These are phyloP conservation scores for Cichorium intybus DNA, from an alignment of 140 eudicot species.

Conservation along the genomic window DNA sequence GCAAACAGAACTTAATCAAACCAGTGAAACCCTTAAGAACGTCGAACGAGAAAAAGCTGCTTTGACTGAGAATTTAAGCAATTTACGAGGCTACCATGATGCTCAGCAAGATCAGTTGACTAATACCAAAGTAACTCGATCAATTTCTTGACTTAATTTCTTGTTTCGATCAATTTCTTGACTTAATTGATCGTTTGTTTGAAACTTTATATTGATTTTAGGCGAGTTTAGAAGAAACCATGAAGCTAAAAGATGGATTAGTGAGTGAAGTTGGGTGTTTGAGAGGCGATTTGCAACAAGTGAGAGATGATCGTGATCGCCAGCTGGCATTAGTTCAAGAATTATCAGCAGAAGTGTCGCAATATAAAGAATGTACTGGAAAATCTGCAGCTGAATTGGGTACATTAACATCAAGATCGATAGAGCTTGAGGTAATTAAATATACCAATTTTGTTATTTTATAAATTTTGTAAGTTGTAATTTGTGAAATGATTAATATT, in stretches of 20 bases:
- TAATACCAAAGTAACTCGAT: conserved; percentile 53
- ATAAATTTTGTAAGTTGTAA: conserved; percentile 4
- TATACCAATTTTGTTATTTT: neutral
- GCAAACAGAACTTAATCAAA: conserved; percentile 75
- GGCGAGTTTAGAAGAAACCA: conserved; percentile 73
- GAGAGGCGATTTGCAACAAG: conserved; percentile 75
- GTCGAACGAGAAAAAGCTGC: conserved; percentile 86
- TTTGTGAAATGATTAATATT: neutral
- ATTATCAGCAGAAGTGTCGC: conserved; percentile 51
- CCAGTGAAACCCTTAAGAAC: conserved; percentile 71
- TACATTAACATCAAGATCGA: conserved; percentile 46
- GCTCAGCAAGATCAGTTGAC: conserved; percentile 73
- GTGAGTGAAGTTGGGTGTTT: conserved; percentile 57
- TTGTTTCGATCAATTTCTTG: neutral
- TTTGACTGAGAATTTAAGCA: conserved; percentile 74
- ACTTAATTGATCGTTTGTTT: conserved; percentile 9
- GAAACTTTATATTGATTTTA: conserved; percentile 5
- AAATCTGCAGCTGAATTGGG: conserved; percentile 62
- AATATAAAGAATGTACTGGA: conserved; percentile 59
- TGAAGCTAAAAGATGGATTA: conserved; percentile 69
- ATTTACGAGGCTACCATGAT: conserved; percentile 67
- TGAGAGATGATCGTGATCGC: conserved; percentile 83
- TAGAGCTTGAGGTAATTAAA: conserved; percentile 70
- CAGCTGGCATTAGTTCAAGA: conserved; percentile 48
- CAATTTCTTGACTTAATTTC: neutral